Evolutionary conservation across 768 basidiomycete genomes (phyloP).

Genomic region (Mycena indigotica): DNA sequence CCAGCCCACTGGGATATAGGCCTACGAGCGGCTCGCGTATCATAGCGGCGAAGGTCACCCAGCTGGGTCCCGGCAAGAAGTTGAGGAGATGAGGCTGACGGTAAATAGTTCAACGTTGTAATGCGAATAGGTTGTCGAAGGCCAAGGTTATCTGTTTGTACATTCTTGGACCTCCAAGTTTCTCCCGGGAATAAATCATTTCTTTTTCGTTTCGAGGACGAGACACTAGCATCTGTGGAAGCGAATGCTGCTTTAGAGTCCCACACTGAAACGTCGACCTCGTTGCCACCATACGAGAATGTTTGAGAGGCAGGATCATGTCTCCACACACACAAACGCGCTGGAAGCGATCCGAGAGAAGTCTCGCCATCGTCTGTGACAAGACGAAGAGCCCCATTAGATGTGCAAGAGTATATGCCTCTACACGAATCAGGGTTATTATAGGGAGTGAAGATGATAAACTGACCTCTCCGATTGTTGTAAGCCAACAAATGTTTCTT

Average conservation of each 20-base stretch:
- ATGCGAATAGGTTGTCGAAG: slow-evolving; percentile 81
- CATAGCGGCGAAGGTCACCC: slow-evolving; percentile 77
- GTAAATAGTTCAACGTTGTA: slow-evolving; percentile 64
- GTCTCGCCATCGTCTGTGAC: slow-evolving; percentile 36
- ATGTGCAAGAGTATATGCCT: slow-evolving; percentile 68
- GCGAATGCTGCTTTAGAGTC: slow-evolving; percentile 61
- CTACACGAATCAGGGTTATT: slow-evolving; percentile 25
- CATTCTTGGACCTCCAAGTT: slow-evolving; percentile 85
- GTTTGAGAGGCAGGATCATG: slow-evolving; percentile 51
- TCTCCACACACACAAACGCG: slow-evolving; percentile 69
- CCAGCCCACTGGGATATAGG: slow-evolving; percentile 71
- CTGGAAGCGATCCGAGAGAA: slow-evolving; percentile 54
- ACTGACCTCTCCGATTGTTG: slow-evolving; percentile 49
- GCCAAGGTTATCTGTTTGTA: slow-evolving; percentile 73
- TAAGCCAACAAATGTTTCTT: slow-evolving; percentile 65
- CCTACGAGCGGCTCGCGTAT: slow-evolving; percentile 67
- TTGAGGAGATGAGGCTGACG: slow-evolving; percentile 45
- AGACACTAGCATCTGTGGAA: slow-evolving; percentile 21
- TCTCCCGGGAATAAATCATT: slow-evolving; percentile 69
- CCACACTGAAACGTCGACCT: slow-evolving; percentile 86
- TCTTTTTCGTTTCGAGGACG: slow-evolving; percentile 60
- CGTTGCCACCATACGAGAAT: slow-evolving; percentile 84
- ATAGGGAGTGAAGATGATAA: slow-evolving; percentile 7
- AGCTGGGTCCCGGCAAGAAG: slow-evolving; percentile 72
- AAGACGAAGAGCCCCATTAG: slow-evolving; percentile 70